A percentile compares a stretch with the other conserved stretches of the same genome.
phyloP scores from a whole-genome alignment of 371 early-diverging fungal species.

The Mucor lusitanicus region DNA sequence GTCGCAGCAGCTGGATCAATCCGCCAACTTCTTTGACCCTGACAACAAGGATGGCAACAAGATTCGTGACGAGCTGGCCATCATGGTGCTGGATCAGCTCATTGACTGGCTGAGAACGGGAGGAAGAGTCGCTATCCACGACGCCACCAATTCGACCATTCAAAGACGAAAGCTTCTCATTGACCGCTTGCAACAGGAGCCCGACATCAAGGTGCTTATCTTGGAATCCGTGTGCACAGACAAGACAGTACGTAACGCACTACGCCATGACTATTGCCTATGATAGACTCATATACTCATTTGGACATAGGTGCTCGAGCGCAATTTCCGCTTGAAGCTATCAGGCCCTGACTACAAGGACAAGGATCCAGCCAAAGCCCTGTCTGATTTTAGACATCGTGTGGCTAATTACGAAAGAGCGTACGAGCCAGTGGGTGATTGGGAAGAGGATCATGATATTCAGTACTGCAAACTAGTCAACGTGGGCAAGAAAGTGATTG shows the following conservation, averaged over 20 bases:
- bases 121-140: constrained; percentile 85
- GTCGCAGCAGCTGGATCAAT: constrained; percentile 49
- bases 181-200: constrained; percentile 61
- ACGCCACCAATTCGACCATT: constrained; percentile 86
- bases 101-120: constrained; percentile 72
- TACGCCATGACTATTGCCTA: no score
- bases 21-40: constrained; percentile 77
- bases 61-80: constrained; percentile 73
- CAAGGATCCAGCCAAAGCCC: constrained; percentile 67
- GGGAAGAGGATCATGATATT: constrained; percentile 73
- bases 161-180: constrained; percentile 66
- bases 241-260: constrained; percentile 24
- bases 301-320: constrained; percentile 57
- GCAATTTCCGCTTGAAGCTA: constrained; percentile 81
- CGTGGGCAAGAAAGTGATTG: constrained; percentile 84
- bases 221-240: constrained; percentile 84
- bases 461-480: constrained; percentile 84
- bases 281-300: not conserved
- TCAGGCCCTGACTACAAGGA: constrained; percentile 82
- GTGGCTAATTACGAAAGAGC: constrained; percentile 82
- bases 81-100: constrained; percentile 81
- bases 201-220: constrained; percentile 56
- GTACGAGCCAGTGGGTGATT: constrained; percentile 77
- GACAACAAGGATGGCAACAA: constrained; percentile 68
- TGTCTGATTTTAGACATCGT: constrained; percentile 75